Evolutionary conservation across 225 moss, liverwort and hornwort species (phyloP).

Genomic region (Physcomitrium patens): DNA sequence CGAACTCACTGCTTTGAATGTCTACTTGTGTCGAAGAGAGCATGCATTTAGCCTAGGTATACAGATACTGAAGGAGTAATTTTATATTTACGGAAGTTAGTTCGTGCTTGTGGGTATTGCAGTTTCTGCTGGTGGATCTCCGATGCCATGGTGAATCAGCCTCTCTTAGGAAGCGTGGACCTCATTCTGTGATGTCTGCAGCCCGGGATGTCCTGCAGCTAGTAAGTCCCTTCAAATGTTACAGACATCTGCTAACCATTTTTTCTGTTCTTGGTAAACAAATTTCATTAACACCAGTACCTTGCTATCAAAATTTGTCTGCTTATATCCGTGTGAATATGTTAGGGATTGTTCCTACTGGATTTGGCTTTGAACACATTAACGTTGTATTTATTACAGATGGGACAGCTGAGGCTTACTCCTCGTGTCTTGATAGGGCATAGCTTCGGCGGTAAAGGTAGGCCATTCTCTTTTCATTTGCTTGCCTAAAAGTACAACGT

Average conservation of each 20-base stretch:
- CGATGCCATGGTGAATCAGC: constrained; percentile 95
- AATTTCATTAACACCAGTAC: background rate
- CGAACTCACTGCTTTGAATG: background rate
- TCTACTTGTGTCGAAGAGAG: background rate
- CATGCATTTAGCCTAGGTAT: background rate
- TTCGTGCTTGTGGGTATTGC: constrained; percentile 30
- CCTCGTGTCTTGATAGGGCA: constrained; percentile 94
- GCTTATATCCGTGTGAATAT: background rate
- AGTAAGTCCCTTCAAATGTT: constrained; percentile 43
- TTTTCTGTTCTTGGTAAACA: background rate
- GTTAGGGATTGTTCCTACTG: constrained; percentile 7
- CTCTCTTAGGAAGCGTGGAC: constrained; percentile 63
- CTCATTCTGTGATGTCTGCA: constrained; percentile 83
- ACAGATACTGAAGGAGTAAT: background rate
- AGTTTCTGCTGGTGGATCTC: constrained; percentile 95
- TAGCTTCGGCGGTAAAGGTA: constrained; percentile 98
- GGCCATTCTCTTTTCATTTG: constrained; percentile 5
- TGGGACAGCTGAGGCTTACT: constrained; percentile 84
- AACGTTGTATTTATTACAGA: constrained; percentile 46
- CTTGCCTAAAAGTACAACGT: background rate
- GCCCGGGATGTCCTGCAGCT: constrained; percentile 88
- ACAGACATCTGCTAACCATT: constrained; percentile 9
- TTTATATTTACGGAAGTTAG: background rate
- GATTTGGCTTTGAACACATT: background rate
- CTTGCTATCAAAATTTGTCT: background rate